phyloP scores from a whole-genome alignment of 2,329 filamentous ascomycete genomes.

The Gnomoniopsis sp. region DNA sequence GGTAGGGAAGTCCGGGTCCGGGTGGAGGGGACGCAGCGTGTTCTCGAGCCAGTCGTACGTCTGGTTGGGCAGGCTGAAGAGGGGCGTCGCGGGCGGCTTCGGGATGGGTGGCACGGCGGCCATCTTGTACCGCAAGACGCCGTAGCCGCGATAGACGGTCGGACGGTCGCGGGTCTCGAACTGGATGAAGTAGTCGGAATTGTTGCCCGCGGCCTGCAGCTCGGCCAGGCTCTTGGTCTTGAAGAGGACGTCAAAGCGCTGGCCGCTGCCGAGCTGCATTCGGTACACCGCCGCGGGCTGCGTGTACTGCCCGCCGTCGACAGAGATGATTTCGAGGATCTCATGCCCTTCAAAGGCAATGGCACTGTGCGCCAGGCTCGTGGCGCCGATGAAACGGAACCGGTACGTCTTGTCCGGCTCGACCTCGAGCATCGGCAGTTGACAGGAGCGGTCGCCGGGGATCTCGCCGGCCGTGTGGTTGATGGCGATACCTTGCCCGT shows the following conservation, averaged over 20 bases:
- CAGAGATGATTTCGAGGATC: constrained; percentile 56
- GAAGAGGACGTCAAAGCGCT: constrained; percentile 58
- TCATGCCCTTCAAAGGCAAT: constrained; percentile 56
- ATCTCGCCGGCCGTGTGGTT: constrained; percentile 25
- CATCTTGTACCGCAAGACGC: constrained; percentile 40
- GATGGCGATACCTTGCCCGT: constrained; percentile 48
- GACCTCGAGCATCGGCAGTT: constrained; percentile 52
- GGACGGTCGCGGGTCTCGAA: constrained; percentile 47
- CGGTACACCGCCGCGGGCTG: constrained; percentile 41
- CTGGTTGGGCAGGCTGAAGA: constrained; percentile 31
- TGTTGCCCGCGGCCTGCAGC: constrained; percentile 32
- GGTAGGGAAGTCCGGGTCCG: constrained; percentile 32
- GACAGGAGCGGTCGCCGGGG: constrained; percentile 32
- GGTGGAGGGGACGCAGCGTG: constrained; percentile 36
- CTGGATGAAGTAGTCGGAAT: constrained; percentile 40
- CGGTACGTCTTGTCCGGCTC: constrained; percentile 59
- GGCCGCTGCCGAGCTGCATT: constrained; percentile 55
- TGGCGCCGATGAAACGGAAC: constrained; percentile 56
- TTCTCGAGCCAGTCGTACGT: constrained; percentile 43
- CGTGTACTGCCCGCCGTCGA: constrained; percentile 55
- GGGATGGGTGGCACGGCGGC: constrained; percentile 19
- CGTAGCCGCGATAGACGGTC: constrained; percentile 42
- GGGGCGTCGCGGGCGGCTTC: constrained; percentile 26
- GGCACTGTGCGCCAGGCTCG: constrained; percentile 50
- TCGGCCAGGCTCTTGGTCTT: constrained; percentile 47